Conservation (phyloP, 768 basidiomycete species). For the Glaciozyma martinii region DNA sequence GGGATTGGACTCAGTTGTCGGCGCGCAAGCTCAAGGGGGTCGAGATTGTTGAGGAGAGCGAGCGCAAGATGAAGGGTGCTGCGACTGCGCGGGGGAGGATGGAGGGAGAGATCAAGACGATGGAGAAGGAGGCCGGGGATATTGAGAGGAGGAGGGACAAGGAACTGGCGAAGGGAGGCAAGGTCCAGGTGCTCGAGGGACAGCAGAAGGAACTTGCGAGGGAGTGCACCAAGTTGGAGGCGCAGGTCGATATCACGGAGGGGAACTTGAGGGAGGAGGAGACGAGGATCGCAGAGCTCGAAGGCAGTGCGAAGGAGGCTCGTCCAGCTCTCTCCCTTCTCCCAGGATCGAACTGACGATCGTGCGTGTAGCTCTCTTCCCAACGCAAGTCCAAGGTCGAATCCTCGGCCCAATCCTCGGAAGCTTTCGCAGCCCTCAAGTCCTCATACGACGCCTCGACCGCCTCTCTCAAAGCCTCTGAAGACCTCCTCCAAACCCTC, state of each 20-base stretch:
- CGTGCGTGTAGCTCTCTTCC: slow-evolving; percentile 47
- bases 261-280: slow-evolving; percentile 71
- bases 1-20: slow-evolving; percentile 59
- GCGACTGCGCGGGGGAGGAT: slow-evolving; percentile 50
- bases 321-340: slow-evolving; percentile 28
- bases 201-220: slow-evolving; percentile 69
- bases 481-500: slow-evolving; percentile 90
- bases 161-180: slow-evolving; percentile 88
- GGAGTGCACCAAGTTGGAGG: slow-evolving; percentile 66
- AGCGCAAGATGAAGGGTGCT: slow-evolving; percentile 41
- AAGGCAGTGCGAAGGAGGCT: slow-evolving; percentile 57
- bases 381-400: slow-evolving; percentile 53
- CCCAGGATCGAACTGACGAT: background rate
- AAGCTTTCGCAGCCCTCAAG: slow-evolving; percentile 56
- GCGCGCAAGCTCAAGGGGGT: slow-evolving; percentile 36
- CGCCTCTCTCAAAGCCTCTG: slow-evolving; percentile 58
- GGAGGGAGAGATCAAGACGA: slow-evolving; percentile 56
- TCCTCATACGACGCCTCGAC: slow-evolving; percentile 57
- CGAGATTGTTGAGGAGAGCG: slow-evolving; percentile 36
- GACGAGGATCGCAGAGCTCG: slow-evolving; percentile 48
- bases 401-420: slow-evolving; percentile 52
- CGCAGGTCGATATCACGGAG: slow-evolving; percentile 74
- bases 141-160: slow-evolving; percentile 68
- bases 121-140: slow-evolving; percentile 59
- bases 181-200: slow-evolving; percentile 74